A percentile compares a stretch with the other conserved stretches of the same genome.
Evolutionary conservation across 768 basidiomycete species (phyloP).

Genomic region (Rhizopogon vulgaris): DNA sequence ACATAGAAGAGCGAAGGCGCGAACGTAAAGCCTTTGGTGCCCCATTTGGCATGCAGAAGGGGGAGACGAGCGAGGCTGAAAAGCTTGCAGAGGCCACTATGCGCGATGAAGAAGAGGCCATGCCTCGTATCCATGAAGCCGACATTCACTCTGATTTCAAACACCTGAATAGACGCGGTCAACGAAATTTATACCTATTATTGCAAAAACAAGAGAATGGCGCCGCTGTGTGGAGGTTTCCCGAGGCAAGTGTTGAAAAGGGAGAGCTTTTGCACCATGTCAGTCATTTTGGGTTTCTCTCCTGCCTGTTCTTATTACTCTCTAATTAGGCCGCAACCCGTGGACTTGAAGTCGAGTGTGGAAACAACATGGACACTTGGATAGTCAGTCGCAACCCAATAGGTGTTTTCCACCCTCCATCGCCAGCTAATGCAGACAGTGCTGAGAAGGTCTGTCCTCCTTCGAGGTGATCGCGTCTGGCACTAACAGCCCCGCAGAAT

Average conservation of each 20-base stretch:
- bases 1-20: slow-evolving; percentile 63
- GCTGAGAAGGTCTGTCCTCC: slow-evolving; percentile 30
- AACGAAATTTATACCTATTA: slow-evolving; percentile 86
- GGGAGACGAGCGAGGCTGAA: slow-evolving; percentile 39
- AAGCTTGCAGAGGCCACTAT: slow-evolving; percentile 55
- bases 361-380: slow-evolving; percentile 88
- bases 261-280: slow-evolving; percentile 79
- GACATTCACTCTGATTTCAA: slow-evolving; percentile 57
- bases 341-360: slow-evolving; percentile 66
- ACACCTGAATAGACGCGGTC: slow-evolving; percentile 76
- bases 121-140: slow-evolving; percentile 55
- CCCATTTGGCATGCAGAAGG: slow-evolving; percentile 42
- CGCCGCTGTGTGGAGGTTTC: slow-evolving; percentile 74
- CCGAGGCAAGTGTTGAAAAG: slow-evolving; percentile 54
- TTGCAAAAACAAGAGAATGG: slow-evolving; percentile 44
- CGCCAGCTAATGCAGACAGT: slow-evolving; percentile 19
- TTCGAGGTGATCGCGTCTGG: neutral
- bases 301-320: neutral
- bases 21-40: slow-evolving; percentile 73
- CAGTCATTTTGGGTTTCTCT: slow-evolving; percentile 11
- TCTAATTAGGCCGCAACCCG: slow-evolving; percentile 61
- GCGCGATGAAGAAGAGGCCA: slow-evolving; percentile 55
- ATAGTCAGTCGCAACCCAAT: slow-evolving; percentile 87
- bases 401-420: slow-evolving; percentile 60
- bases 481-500: slow-evolving; percentile 37